Evolutionary conservation across 768 basidiomycete genomes (phyloP).

Genomic region (Mrakia frigida): DNA sequence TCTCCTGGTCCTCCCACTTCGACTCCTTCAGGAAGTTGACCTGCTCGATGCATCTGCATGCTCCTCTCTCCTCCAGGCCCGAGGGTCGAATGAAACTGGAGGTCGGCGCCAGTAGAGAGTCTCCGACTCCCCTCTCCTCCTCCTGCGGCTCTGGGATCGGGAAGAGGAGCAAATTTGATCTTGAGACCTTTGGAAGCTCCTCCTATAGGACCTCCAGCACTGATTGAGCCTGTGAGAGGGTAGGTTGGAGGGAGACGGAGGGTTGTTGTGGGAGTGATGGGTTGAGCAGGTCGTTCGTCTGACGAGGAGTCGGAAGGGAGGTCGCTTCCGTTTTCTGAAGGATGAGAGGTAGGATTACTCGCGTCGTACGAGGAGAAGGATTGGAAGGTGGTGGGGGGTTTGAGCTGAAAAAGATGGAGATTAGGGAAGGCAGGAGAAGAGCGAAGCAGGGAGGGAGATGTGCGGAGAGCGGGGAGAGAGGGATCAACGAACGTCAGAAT

Average conservation of each 20-base stretch:
- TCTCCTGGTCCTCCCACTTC: neutral
- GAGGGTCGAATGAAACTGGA: conserved; percentile 14
- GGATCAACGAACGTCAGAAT: conserved; percentile 6
- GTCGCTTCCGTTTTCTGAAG: neutral
- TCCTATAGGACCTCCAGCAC: neutral
- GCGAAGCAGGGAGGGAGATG: neutral
- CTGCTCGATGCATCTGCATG: conserved; percentile 19
- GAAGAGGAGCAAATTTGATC: conserved; percentile 31
- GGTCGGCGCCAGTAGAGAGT: conserved; percentile 27
- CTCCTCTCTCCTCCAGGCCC: conserved; percentile 18
- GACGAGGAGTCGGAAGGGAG: neutral
- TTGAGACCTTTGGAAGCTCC: neutral
- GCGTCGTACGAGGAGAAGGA: neutral
- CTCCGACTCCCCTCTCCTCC: neutral
- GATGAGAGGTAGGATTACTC: neutral
- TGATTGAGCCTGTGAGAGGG: neutral
- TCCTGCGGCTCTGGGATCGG: conserved; percentile 18
- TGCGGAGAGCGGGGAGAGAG: neutral
- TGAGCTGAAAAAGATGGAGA: neutral
- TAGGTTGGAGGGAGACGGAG: neutral
- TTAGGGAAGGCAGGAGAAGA: neutral
- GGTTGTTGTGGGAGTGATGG: neutral
- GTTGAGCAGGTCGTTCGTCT: neutral
- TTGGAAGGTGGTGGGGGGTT: neutral
- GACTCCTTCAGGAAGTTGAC: neutral